Conservation (phyloP, 2,329 filamentous ascomycete genomes). For the Beauveria caledonica region DNA sequence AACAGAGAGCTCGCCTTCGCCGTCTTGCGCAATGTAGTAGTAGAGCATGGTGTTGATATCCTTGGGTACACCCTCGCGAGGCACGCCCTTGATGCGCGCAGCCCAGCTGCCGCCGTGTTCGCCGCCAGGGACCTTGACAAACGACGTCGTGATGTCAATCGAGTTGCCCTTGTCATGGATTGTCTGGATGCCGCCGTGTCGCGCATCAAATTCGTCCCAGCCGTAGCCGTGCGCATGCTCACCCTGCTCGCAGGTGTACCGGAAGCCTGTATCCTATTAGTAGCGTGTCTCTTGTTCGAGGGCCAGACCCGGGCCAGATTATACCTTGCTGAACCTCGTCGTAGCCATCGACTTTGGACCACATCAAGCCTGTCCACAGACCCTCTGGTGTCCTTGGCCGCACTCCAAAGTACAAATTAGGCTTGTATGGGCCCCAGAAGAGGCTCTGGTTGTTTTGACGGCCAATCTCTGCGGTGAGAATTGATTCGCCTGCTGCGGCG, state of each 20-base stretch:
- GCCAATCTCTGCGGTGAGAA: conserved; percentile 41
- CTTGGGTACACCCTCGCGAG: conserved; percentile 57
- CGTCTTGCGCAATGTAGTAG: conserved; percentile 78
- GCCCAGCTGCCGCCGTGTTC: conserved; percentile 86
- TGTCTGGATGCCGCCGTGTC: conserved; percentile 77
- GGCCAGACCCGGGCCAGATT: conserved; percentile 19
- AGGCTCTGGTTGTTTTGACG: conserved; percentile 69
- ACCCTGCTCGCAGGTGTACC: conserved; percentile 93
- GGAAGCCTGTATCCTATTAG: conserved; percentile 51
- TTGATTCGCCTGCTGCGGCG: conserved; percentile 24
- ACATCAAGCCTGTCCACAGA: conserved; percentile 75
- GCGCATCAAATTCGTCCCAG: conserved; percentile 94
- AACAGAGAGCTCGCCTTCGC: conserved; percentile 55
- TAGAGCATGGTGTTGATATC: conserved; percentile 68
- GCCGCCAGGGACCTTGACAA: conserved; percentile 86
- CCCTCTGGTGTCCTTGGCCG: conserved; percentile 75
- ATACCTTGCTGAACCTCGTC: conserved; percentile 65
- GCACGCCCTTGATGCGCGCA: conserved; percentile 73
- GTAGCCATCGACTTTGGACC: conserved; percentile 78
- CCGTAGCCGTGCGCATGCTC: conserved; percentile 92
- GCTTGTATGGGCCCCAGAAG: conserved; percentile 91
- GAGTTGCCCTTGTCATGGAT: conserved; percentile 85
- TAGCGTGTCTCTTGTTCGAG: neutral
- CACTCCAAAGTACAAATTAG: conserved; percentile 91
- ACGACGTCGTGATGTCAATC: conserved; percentile 85